Evolutionary conservation across 371 early-diverging fungal species (phyloP).

Genomic region (Mucor lusitanicus): DNA sequence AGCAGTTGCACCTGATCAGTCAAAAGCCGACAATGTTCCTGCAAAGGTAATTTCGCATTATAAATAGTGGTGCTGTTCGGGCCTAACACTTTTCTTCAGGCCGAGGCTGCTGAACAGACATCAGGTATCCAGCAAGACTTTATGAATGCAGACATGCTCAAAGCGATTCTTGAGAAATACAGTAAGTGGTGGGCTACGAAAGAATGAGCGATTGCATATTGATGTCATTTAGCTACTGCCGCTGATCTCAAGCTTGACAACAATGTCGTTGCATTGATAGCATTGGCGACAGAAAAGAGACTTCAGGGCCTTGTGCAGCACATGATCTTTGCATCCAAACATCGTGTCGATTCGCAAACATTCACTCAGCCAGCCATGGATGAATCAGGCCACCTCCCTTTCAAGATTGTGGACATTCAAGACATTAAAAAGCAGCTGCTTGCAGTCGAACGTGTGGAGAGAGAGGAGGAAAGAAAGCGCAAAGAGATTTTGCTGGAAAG

Average conservation of each 20-base stretch:
- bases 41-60: neutral
- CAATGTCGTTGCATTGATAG: constrained; percentile 68
- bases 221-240: neutral
- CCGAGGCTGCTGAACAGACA: constrained; percentile 53
- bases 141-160: constrained; percentile 50
- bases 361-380: constrained; percentile 66
- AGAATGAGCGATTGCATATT: neutral
- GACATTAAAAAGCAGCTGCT: constrained; percentile 73
- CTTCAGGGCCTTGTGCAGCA: constrained; percentile 60
- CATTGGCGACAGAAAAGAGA: constrained; percentile 74
- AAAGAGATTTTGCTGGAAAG: constrained; percentile 52
- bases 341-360: constrained; percentile 69
- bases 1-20: constrained; percentile 1
- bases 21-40: neutral
- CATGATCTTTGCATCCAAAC: constrained; percentile 72
- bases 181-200: constrained; percentile 27
- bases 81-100: constrained; percentile 7
- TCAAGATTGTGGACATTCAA: constrained; percentile 64
- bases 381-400: constrained; percentile 62
- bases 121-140: constrained; percentile 52
- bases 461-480: constrained; percentile 67
- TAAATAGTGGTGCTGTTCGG: neutral
- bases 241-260: constrained; percentile 39
- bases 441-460: constrained; percentile 74
- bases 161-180: constrained; percentile 36